phyloP scores from a whole-genome alignment of 768 basidiomycete species.

The Tulasnella sp. region DNA sequence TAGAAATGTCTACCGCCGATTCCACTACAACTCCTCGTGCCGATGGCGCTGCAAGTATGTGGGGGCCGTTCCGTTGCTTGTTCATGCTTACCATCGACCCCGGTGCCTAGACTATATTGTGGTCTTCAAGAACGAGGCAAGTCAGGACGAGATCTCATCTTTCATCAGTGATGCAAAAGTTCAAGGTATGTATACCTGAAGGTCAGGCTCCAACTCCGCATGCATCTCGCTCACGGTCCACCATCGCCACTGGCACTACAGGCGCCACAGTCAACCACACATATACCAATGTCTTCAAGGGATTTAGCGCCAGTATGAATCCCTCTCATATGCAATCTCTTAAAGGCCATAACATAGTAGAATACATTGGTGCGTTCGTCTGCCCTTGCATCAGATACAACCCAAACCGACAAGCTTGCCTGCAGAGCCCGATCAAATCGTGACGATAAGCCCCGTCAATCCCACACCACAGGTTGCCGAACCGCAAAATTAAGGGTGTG shows the following conservation, averaged over 20 bases:
- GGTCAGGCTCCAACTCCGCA: too few species aligned
- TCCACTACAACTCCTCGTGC: neutral
- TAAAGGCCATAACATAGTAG: neutral
- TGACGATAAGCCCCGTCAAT: neutral
- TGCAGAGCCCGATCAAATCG: neutral
- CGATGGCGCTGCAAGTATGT: neutral
- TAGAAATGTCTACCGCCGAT: neutral
- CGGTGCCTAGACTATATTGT: conserved; percentile 20
- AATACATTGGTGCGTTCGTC: conserved; percentile 13
- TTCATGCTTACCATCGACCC: neutral
- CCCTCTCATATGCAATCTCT: neutral
- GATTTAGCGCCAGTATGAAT: conserved; percentile 14
- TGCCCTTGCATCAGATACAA: neutral
- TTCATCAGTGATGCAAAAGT: conserved; percentile 1
- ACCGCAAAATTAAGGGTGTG: neutral
- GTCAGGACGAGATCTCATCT: conserved; percentile 18
- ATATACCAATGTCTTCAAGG: conserved; percentile 4
- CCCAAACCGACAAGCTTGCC: neutral
- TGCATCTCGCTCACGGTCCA: too few species aligned
- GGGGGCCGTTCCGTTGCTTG: neutral
- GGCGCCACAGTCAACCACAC: neutral
- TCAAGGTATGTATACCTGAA: conserved; percentile 4
- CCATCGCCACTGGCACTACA: neutral
- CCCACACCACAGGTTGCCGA: neutral
- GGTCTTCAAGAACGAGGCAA: conserved; percentile 24